Evolutionary conservation across 2,329 filamentous ascomycete genomes (phyloP).

Genomic region (Colletotrichum eremochloae): DNA sequence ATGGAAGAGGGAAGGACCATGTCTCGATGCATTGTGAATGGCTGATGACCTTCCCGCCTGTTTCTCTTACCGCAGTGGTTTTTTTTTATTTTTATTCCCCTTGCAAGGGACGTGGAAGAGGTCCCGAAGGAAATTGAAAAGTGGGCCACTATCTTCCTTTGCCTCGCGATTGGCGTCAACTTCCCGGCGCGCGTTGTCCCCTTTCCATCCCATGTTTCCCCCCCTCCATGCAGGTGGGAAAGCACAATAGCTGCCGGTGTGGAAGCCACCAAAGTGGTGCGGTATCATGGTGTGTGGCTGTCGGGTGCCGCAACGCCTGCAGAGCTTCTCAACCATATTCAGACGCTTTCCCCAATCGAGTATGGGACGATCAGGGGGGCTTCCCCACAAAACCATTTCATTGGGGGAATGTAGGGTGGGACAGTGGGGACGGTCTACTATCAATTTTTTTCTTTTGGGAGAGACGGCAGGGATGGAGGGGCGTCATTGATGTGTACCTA

Average conservation of each 20-base stretch:
- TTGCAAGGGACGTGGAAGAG: slow-evolving; percentile 22
- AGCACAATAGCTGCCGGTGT: slow-evolving; percentile 17
- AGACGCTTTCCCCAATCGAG: slow-evolving; percentile 49
- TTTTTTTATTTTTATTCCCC: neutral
- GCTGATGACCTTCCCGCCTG: slow-evolving; percentile 22
- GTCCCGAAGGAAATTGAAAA: slow-evolving; percentile 12
- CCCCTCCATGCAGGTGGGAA: slow-evolving; percentile 41
- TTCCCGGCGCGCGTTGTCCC: slow-evolving; percentile 26
- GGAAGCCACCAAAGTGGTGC: neutral
- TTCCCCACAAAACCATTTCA: slow-evolving; percentile 48
- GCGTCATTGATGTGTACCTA: slow-evolving; percentile 28
- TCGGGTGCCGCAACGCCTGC: slow-evolving; percentile 44
- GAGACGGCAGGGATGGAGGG: slow-evolving; percentile 35
- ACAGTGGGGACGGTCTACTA: slow-evolving; percentile 15
- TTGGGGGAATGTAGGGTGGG: slow-evolving; percentile 42
- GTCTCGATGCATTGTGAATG: slow-evolving; percentile 37
- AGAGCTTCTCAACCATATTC: slow-evolving; percentile 61
- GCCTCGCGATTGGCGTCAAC: slow-evolving; percentile 16
- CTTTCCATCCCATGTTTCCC: slow-evolving; percentile 15
- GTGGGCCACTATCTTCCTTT: slow-evolving; percentile 15
- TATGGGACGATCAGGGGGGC: slow-evolving; percentile 42
- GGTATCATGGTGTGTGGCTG: slow-evolving; percentile 15
- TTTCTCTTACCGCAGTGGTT: slow-evolving; percentile 17
- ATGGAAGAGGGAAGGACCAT: slow-evolving; percentile 21
- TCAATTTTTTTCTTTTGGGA: slow-evolving; percentile 10